phyloP scores from a whole-genome alignment of 1,139 yeast genomes.

The Yamadazyma buinensis region DNA sequence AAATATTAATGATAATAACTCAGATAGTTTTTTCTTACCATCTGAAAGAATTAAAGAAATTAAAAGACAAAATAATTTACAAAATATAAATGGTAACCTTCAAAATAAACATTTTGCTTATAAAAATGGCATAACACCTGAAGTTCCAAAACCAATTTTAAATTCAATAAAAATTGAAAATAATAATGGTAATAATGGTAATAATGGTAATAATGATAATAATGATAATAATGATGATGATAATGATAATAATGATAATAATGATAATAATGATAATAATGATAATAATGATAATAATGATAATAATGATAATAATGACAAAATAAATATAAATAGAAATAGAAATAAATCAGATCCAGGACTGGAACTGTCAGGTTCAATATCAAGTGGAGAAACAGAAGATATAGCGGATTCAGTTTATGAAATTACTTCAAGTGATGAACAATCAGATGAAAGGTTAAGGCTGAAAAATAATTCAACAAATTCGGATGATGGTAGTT shows the following conservation, averaged over 20 bases:
- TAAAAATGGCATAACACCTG: constrained; percentile 21
- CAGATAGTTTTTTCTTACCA: constrained; percentile 27
- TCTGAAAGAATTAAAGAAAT: constrained; percentile 25
- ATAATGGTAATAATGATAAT: background rate
- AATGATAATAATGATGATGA: too few species aligned
- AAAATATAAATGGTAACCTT: constrained; percentile 6
- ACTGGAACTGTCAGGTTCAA: too few species aligned
- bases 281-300: too few species aligned
- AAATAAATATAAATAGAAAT: too few species aligned
- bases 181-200: background rate
- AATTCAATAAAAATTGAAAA: background rate
- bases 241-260: too few species aligned
- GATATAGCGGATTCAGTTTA: too few species aligned
- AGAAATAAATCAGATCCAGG: too few species aligned
- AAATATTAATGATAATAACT: too few species aligned
- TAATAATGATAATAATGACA: too few species aligned
- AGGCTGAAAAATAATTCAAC: constrained; percentile 9
- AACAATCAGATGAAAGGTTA: constrained; percentile 11
- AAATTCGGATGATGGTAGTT: constrained; percentile 5
- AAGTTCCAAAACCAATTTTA: constrained; percentile 18
- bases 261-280: too few species aligned
- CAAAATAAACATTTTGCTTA: constrained; percentile 13
- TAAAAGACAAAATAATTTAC: constrained; percentile 10
- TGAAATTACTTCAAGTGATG: constrained; percentile 14
- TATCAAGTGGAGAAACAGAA: too few species aligned